These are phyloP conservation scores for Huiozyma naganishii DNA, from an alignment of 805 yeast species.

Conservation along the genomic window DNA sequence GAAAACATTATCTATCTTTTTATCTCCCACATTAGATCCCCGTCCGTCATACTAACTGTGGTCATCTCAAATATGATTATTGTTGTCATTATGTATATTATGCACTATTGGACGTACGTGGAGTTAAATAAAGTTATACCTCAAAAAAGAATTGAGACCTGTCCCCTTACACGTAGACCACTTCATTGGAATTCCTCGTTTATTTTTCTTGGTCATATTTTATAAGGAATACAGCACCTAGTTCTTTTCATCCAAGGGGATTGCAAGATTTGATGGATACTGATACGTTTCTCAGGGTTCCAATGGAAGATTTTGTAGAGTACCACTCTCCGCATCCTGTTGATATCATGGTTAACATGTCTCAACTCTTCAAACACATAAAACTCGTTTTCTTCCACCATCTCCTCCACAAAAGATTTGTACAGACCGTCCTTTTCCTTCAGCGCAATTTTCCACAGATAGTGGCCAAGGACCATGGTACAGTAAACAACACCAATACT, in stretches of 20 bases:
- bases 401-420: constrained; percentile 38
- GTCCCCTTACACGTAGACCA: too few species aligned
- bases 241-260: constrained; percentile 53
- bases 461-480: constrained; percentile 80
- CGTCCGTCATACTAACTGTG: too few species aligned
- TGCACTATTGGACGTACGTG: too few species aligned
- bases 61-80: too few species aligned
- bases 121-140: too few species aligned
- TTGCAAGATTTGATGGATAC: constrained; percentile 40
- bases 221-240: constrained; percentile 37
- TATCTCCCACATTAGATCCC: not conserved
- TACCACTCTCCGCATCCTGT: constrained; percentile 35
- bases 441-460: constrained; percentile 75
- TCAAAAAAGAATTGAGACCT: too few species aligned
- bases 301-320: constrained; percentile 54
- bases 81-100: too few species aligned
- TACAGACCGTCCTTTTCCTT: constrained; percentile 40
- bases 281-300: constrained; percentile 42
- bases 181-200: too few species aligned
- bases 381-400: constrained; percentile 33
- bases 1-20: not conserved
- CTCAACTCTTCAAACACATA: constrained; percentile 43
- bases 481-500: constrained; percentile 70
- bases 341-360: constrained; percentile 31
- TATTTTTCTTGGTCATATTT: not conserved